Base-by-base conservation (phyloP, 1,139 yeast genomes). In the Sugiyamaella castrensis region DNA sequence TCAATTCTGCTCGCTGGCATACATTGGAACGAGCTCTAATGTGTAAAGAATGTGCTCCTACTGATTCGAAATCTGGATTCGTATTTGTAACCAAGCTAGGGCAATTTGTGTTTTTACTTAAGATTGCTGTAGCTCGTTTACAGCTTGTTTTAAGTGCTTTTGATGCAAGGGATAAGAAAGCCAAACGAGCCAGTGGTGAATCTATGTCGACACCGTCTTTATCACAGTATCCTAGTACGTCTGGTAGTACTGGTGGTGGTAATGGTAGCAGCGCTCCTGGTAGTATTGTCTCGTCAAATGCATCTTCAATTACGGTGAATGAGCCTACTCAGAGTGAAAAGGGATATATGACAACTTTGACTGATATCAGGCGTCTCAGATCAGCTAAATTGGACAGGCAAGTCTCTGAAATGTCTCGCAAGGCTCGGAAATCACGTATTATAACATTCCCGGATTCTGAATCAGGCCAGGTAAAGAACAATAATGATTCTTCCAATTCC, bases 81-180 rank as follows among this genome's bases (percentile, higher is more conserved):
- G 76, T 71, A 41, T 62, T 68, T n/a, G 82, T 89, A 0, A 75
- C 87, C 4, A 84, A 82, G 53, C 74, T 88, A 44, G 68, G 80
- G 16, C 98, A 92, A 66, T 77, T 88, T 63, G 74, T 84, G 26
- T 88, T 81, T 63, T 70, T 92, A 44, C 71, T 91, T 56, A 85
- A 87, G 60, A 89, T 92, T 57, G 98, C 98, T 0, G 73, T 89
- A 43, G 79, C 84, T 6, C 75, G 97, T 51, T 84, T 96, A 2
- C 81, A 79, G 58, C 76, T 82, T 19, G 89, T 85, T 0, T 80
- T 87, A 78, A 74, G 73, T 31, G 70, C 71, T 16, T 57, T 56
- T 39, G 76, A 74, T 53, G 58, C 65, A 1, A 48, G 64, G 8
- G 64, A 63, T 37, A 52, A 53, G 28, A 58, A 58, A 39, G 32